Conservation (phyloP, 768 basidiomycete genomes). For the Ramaria rubella region DNA sequence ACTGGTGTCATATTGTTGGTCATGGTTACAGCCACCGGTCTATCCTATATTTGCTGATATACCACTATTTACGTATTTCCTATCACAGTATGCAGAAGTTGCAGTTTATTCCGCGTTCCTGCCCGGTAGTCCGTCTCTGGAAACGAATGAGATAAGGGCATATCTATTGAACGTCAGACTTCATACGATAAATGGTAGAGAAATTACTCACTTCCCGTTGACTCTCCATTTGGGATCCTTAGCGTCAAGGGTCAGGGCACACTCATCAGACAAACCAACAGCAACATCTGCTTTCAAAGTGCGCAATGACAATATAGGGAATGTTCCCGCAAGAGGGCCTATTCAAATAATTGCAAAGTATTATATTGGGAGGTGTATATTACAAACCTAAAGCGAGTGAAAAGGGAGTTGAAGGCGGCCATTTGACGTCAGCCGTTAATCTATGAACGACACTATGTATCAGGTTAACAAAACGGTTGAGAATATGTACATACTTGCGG, state of each 20-base stretch:
- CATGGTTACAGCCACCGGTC: no score
- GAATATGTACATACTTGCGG: slow-evolving; percentile 57
- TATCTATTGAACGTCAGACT: slow-evolving; percentile 5
- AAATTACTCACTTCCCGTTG: slow-evolving; percentile 59
- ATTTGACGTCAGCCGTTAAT: slow-evolving; percentile 80
- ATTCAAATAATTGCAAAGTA: slow-evolving; percentile 2
- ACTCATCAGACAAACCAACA: slow-evolving; percentile 66
- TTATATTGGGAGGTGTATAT: neutral
- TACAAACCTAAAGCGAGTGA: slow-evolving; percentile 57
- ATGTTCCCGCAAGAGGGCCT: slow-evolving; percentile 74
- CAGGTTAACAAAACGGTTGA: neutral
- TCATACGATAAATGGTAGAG: neutral
- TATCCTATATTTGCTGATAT: no score
- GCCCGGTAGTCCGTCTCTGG: neutral
- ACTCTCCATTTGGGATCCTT: slow-evolving; percentile 66
- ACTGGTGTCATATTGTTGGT: no score
- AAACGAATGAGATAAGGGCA: slow-evolving; percentile 12
- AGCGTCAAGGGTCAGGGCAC: slow-evolving; percentile 61
- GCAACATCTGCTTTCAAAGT: slow-evolving; percentile 96
- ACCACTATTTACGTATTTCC: no score
- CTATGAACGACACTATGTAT: slow-evolving; percentile 33
- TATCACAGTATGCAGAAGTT: no score
- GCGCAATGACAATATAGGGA: slow-evolving; percentile 77
- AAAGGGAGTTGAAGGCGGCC: slow-evolving; percentile 80
- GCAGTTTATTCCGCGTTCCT: no score